Percentiles rank a stretch among this genome's conserved stretches.
phyloP scores from a whole-genome alignment of 139 green algal genomes.

The Picochlorum sp. region DNA sequence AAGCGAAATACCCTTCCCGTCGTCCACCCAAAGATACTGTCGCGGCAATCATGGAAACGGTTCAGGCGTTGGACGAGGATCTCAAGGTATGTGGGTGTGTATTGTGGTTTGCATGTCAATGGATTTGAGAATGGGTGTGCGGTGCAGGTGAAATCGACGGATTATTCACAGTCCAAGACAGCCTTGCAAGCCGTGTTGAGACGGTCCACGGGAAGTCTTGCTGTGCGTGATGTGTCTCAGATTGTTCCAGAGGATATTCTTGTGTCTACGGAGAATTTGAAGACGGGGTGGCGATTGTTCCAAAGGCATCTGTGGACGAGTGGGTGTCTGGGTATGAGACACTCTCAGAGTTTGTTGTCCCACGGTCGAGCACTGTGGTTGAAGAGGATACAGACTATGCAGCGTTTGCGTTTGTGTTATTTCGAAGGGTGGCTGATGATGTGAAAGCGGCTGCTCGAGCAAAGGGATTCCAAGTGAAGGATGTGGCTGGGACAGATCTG shows the following conservation, averaged over 20 bases:
- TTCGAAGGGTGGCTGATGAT: conserved; percentile 77
- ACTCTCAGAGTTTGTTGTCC: conserved; percentile 81
- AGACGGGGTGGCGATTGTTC: conserved; percentile 81
- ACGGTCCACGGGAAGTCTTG: conserved; percentile 79
- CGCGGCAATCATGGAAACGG: conserved; percentile 73
- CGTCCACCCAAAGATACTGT: conserved; percentile 83
- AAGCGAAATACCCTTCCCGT: conserved; percentile 89
- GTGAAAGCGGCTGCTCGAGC: conserved; percentile 82
- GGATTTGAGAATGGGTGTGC: not conserved
- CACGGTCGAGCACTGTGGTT: conserved; percentile 56
- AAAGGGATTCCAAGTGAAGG: conserved; percentile 75
- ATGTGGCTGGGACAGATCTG: conserved; percentile 26
- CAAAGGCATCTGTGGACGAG: conserved; percentile 69
- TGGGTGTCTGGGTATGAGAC: conserved; percentile 82
- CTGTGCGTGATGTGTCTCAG: conserved; percentile 68
- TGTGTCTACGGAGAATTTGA: conserved; percentile 86
- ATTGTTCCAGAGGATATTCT: conserved; percentile 54
- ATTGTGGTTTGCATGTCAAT: not conserved
- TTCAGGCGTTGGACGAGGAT: conserved; percentile 89
- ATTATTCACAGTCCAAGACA: conserved; percentile 78
- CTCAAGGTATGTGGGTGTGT: conserved; percentile 66
- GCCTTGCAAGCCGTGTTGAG: conserved; percentile 58
- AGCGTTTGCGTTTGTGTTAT: conserved; percentile 80
- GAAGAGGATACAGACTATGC: conserved; percentile 85
- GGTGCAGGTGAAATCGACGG: conserved; percentile 41